Evolutionary conservation across 257 asterid genomes (phyloP), one percentile per base, ranked within the genome.

Genomic region (Gynochthodes officinalis): DNA sequence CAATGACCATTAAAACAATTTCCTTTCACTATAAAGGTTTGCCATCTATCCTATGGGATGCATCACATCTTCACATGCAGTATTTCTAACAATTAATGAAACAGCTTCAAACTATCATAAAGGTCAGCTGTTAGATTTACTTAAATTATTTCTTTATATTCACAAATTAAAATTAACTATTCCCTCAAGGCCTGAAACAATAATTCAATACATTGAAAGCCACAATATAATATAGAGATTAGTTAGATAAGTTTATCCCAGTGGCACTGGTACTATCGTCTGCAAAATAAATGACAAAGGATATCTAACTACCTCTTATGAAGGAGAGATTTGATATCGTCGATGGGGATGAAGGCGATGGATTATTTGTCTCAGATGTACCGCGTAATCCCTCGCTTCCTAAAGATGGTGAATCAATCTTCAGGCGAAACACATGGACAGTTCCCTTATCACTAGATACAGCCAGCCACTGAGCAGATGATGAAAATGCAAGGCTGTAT

Each of bases 401-500:
- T 79, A 62, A 74, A 75, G 77, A 80, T 80, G 86, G 89, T 27
- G 91, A 79, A 70, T 87, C 89, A 52, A 84, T 90, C 86, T 88
- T 89, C 68, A 93, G 92, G 82, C 82, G 79, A 69, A 91, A 94
- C 63, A 94, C 95, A 76, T 94, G 98, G 70, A 90, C 90, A 32
- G 97, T 94, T 75, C 96, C 98, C 82, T 94, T 94, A 77, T 91
- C 96, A 82, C 98, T 94, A 33, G 98, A 94, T 32, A 89, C 97
- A 52, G 97, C 97, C 76, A 94, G 82, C 98, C 98, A 91, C 80
- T 91, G 90, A 39, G 96, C 87, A 54, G 92, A 78, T 40, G 96
- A 88, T 37, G 96, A 89, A 84, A 92, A 92, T 43, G 96, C 92
- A 81, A 92, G 78, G 79, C 94, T 90, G 81, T 84, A 88, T 69